A percentile compares a stretch with the other conserved stretches of the same genome.
Evolutionary conservation across 2,329 filamentous ascomycete genomes (phyloP).

Genomic region (Trichoderma pleuroti): DNA sequence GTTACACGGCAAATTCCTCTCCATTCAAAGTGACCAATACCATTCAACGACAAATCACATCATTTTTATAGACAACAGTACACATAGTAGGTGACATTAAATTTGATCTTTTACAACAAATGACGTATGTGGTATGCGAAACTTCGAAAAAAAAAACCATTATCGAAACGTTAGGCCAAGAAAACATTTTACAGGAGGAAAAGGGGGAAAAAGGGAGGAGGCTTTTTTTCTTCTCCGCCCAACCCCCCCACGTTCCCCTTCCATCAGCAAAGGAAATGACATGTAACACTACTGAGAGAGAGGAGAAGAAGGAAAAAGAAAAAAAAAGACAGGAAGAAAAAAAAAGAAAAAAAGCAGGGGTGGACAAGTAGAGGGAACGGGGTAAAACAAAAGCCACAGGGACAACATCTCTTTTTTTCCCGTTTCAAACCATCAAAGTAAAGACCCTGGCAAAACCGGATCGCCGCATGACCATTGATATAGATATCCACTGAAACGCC

Average conservation of each 20-base stretch:
- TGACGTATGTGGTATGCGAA: slow-evolving; percentile 14
- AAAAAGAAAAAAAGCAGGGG: background rate
- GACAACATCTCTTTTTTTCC: slow-evolving; percentile 28
- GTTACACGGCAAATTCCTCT: background rate
- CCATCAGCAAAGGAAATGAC: slow-evolving; percentile 13
- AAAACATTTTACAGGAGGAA: slow-evolving; percentile 19
- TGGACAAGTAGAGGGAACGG: background rate
- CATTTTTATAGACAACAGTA: background rate
- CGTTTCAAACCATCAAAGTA: slow-evolving; percentile 29
- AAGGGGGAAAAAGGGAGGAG: background rate
- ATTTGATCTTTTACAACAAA: slow-evolving; percentile 14
- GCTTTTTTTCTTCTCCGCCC: background rate
- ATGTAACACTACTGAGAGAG: background rate
- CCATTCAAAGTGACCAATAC: background rate
- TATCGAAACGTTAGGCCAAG: slow-evolving; percentile 12
- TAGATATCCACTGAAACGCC: slow-evolving; percentile 39
- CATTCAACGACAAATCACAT: background rate
- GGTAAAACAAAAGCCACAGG: slow-evolving; percentile 6
- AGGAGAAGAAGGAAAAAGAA: slow-evolving; percentile 3
- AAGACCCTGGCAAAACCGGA: slow-evolving; percentile 21
- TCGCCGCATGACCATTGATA: slow-evolving; percentile 41
- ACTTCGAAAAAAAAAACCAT: slow-evolving; percentile 10
- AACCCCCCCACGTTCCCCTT: slow-evolving; percentile 2
- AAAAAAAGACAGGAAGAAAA: slow-evolving; percentile 7
- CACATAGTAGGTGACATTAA: slow-evolving; percentile 12